Evolutionary conservation across 345 rosid species (phyloP).

Genomic region (Populus pruinosa): DNA sequence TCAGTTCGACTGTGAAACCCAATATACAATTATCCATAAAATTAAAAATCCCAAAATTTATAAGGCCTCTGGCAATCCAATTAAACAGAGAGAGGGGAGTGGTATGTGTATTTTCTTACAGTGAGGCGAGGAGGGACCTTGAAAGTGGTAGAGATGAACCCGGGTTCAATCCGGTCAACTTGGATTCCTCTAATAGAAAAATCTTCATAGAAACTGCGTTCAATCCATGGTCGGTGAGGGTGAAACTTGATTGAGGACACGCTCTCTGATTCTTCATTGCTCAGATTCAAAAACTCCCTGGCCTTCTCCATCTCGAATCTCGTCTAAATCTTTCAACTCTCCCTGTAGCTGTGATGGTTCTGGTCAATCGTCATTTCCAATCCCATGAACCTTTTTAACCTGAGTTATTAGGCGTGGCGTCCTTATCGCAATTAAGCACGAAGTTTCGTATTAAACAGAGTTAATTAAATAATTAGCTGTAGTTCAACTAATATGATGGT

Average conservation of each 20-base stretch:
- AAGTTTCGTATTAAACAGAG: not conserved
- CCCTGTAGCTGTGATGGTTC: not conserved
- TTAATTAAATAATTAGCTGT: no score
- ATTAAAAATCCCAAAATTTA: no score
- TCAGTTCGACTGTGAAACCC: not conserved
- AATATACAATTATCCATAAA: no score
- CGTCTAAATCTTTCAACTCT: not conserved
- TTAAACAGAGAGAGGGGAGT: not conserved
- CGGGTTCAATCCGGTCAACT: conserved; percentile 71
- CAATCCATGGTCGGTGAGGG: conserved; percentile 35
- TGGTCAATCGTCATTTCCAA: not conserved
- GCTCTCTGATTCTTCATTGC: conserved; percentile 42
- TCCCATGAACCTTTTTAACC: not conserved
- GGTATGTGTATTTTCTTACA: conserved; percentile 30
- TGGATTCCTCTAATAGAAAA: conserved; percentile 67
- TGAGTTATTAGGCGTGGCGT: not conserved
- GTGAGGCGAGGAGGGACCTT: conserved; percentile 85
- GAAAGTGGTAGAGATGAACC: conserved; percentile 65
- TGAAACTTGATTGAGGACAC: conserved; percentile 45
- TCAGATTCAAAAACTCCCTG: conserved; percentile 39
- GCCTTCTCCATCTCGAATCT: conserved; percentile 50
- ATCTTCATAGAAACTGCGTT: conserved; percentile 56
- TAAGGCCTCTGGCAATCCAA: not conserved
- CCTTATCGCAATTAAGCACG: not conserved
- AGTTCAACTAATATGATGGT: not conserved